Conservation (phyloP, 2,329 filamentous ascomycete species). For the Aspergillus sp. region DNA sequence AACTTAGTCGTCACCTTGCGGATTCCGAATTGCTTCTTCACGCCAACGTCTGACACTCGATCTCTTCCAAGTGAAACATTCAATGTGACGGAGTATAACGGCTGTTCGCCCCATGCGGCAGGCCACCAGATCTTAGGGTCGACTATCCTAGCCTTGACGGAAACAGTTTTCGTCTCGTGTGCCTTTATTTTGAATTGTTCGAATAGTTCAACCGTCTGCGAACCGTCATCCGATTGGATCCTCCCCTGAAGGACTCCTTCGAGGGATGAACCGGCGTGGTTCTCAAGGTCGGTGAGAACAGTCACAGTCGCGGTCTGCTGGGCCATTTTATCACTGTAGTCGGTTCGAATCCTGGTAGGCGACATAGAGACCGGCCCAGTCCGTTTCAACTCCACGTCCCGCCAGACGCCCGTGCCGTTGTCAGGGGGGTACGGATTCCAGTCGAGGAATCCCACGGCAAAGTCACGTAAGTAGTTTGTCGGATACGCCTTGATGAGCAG, state of each 20-base stretch:
- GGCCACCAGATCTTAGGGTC: constrained; percentile 62
- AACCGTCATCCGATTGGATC: constrained; percentile 16
- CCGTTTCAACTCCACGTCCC: constrained; percentile 56
- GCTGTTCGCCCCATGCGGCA: constrained; percentile 57
- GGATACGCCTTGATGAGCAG: constrained; percentile 56
- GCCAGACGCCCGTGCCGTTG: constrained; percentile 64
- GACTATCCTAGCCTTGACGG: constrained; percentile 37
- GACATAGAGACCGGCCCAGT: constrained; percentile 52
- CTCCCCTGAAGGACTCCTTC: constrained; percentile 22
- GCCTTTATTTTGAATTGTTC: constrained; percentile 39
- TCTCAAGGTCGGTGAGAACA: constrained; percentile 31
- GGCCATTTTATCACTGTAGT: constrained; percentile 37
- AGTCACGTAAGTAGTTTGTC: constrained; percentile 59
- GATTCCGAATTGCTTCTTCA: constrained; percentile 50
- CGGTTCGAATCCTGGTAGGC: constrained; percentile 46
- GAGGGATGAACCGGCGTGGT: constrained; percentile 25
- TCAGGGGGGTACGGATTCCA: constrained; percentile 64
- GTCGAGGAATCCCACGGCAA: constrained; percentile 60
- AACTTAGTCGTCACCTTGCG: constrained; percentile 54
- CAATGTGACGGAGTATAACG: constrained; percentile 46
- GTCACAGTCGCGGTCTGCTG: constrained; percentile 38
- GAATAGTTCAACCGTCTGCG: constrained; percentile 23
- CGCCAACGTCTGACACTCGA: constrained; percentile 33
- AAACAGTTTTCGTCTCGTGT: constrained; percentile 39
- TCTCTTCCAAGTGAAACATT: constrained; percentile 22